Conservation (phyloP, 176 grass and related monocot genomes). For the Carex scoparia region DNA sequence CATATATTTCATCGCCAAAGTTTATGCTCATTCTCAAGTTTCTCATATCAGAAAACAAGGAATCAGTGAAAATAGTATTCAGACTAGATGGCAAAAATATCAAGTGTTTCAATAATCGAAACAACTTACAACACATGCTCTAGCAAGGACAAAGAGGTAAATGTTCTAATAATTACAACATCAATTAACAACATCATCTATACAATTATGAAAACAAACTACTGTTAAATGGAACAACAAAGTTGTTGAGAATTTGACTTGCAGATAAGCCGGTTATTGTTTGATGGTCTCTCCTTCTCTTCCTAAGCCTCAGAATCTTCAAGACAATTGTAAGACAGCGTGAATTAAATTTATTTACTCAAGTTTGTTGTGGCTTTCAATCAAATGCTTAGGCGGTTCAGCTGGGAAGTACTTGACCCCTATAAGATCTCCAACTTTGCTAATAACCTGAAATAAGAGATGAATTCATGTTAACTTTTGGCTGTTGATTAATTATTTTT, state of each 20-base stretch:
- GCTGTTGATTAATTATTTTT: background rate
- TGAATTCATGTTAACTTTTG: background rate
- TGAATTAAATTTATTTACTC: slow-evolving; percentile 22
- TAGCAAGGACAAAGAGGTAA: background rate
- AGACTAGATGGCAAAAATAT: background rate
- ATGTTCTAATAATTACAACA: slow-evolving; percentile 1
- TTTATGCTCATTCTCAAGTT: background rate
- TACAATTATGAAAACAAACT: background rate
- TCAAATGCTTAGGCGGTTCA: slow-evolving; percentile 46
- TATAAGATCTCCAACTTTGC: slow-evolving; percentile 69
- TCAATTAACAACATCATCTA: slow-evolving; percentile 2
- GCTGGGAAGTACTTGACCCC: slow-evolving; percentile 71
- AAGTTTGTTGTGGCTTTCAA: background rate
- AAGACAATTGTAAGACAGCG: background rate
- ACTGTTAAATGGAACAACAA: background rate
- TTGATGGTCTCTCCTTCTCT: background rate
- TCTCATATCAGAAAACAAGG: background rate
- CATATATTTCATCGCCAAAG: background rate
- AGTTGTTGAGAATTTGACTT: background rate
- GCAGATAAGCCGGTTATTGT: background rate
- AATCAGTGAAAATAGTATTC: background rate
- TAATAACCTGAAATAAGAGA: slow-evolving; percentile 50
- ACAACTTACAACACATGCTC: background rate
- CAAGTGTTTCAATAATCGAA: background rate
- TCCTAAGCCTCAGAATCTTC: background rate